These are phyloP conservation scores for Candida odintsovae DNA, from an alignment of 805 yeast genomes.

Conservation along the genomic window DNA sequence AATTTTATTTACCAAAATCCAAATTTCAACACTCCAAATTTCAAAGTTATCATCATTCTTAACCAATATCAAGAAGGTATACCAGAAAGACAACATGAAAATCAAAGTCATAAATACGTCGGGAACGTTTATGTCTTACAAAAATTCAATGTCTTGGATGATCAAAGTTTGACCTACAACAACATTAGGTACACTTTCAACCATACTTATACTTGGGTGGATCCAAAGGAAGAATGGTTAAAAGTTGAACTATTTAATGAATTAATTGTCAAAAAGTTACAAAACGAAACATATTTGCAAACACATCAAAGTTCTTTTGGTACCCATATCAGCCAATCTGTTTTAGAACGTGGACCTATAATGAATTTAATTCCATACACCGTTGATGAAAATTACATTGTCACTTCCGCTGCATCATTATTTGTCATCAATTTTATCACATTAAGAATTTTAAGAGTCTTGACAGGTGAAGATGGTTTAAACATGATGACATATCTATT, in stretches of 20 bases:
- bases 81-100: constrained; percentile 20
- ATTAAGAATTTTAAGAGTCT: constrained; percentile 16
- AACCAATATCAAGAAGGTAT: constrained; percentile 20
- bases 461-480: constrained; percentile 16
- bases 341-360: constrained; percentile 18
- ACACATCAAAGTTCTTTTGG: constrained; percentile 20
- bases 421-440: constrained; percentile 18
- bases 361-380: constrained; percentile 19
- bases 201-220: constrained; percentile 19
- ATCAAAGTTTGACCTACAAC: constrained; percentile 16
- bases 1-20: constrained; percentile 14
- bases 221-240: constrained; percentile 18
- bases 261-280: constrained; percentile 17
- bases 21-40: constrained; percentile 9
- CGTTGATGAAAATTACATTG: constrained; percentile 14
- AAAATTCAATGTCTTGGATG: constrained; percentile 15
- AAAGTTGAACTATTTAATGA: constrained; percentile 20
- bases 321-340: constrained; percentile 14
- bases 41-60: constrained; percentile 16
- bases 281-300: constrained; percentile 17
- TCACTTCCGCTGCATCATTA: constrained; percentile 16
- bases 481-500: constrained; percentile 18
- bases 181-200: constrained; percentile 18
- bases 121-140: constrained; percentile 20
- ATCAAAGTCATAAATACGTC: constrained; percentile 21